Evolutionary conservation across 176 grass and related monocot genomes (phyloP).

Genomic region (Musa schizocarpa): DNA sequence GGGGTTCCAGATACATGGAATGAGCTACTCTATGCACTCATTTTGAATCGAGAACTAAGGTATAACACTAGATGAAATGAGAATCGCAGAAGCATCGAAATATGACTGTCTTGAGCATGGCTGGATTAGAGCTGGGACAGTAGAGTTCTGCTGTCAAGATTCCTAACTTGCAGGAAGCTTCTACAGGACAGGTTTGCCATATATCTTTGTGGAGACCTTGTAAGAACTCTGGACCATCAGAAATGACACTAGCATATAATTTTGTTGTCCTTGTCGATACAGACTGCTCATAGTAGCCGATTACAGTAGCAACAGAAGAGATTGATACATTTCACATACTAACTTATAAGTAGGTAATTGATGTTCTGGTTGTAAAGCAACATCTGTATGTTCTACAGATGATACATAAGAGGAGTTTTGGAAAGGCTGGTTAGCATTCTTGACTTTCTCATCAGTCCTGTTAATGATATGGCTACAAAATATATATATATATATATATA

Average conservation of each 20-base stretch:
- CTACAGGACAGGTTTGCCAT: neutral
- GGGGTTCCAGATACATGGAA: constrained; percentile 49
- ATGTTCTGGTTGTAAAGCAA: neutral
- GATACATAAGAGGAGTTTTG: neutral
- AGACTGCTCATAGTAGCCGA: too few relatives aligned
- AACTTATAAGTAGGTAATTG: neutral
- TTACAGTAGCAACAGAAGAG: neutral
- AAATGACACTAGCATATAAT: neutral
- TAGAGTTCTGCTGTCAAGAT: neutral
- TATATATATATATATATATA: too few relatives aligned
- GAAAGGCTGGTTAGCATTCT: neutral
- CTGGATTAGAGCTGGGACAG: neutral
- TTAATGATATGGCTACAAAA: too few relatives aligned
- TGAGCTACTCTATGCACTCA: constrained; percentile 4
- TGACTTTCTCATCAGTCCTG: neutral
- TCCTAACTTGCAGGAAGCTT: neutral
- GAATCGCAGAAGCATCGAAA: neutral
- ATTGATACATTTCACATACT: neutral
- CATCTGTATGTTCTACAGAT: neutral
- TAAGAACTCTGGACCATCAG: neutral
- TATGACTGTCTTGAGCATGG: neutral
- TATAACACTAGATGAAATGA: neutral
- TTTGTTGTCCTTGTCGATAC: neutral
- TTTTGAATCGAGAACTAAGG: neutral
- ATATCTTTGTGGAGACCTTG: neutral